phyloP scores from a whole-genome alignment of 371 early-diverging fungal genomes.

The Parasitella parasitica region DNA sequence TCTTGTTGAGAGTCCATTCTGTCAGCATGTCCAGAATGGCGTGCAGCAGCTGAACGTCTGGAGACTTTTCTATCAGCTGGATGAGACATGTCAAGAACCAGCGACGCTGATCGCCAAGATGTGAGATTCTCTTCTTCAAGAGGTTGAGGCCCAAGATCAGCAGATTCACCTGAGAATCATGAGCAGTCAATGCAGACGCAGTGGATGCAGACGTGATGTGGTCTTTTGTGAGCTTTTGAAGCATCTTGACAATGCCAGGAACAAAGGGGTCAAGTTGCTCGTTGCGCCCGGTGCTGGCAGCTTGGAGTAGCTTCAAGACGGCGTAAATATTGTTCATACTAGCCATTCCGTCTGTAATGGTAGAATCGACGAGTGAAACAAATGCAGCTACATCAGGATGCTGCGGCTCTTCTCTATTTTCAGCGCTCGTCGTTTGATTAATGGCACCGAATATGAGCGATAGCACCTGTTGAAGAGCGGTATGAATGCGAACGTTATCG shows the following conservation, averaged over 20 bases:
- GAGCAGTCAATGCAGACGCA: slow-evolving; percentile 20
- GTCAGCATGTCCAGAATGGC: slow-evolving; percentile 79
- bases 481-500: slow-evolving; percentile 64
- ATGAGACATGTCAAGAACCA: slow-evolving; percentile 77
- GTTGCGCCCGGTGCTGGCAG: slow-evolving; percentile 65
- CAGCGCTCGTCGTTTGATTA: slow-evolving; percentile 25
- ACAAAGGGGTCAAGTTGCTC: slow-evolving; percentile 74
- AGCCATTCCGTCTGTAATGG: slow-evolving; percentile 66
- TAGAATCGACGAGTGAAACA: slow-evolving; percentile 58
- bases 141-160: slow-evolving; percentile 71
- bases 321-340: slow-evolving; percentile 68
- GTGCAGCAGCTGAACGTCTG: slow-evolving; percentile 68
- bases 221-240: slow-evolving; percentile 85
- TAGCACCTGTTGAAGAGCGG: slow-evolving; percentile 66
- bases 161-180: slow-evolving; percentile 62
- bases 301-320: slow-evolving; percentile 72
- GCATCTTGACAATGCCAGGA: slow-evolving; percentile 80
- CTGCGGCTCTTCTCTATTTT: slow-evolving; percentile 9
- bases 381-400: slow-evolving; percentile 63
- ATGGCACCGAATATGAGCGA: slow-evolving; percentile 59
- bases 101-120: slow-evolving; percentile 87
- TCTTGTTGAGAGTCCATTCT: slow-evolving; percentile 82
- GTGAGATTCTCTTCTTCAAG: slow-evolving; percentile 74
- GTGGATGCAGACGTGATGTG: slow-evolving; percentile 48
- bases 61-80: slow-evolving; percentile 83